Evolutionary conservation across 225 moss, liverwort and hornwort species (phyloP), one percentile per base, ranked within the genome.

Genomic region (Physcomitrellopsis africana): DNA sequence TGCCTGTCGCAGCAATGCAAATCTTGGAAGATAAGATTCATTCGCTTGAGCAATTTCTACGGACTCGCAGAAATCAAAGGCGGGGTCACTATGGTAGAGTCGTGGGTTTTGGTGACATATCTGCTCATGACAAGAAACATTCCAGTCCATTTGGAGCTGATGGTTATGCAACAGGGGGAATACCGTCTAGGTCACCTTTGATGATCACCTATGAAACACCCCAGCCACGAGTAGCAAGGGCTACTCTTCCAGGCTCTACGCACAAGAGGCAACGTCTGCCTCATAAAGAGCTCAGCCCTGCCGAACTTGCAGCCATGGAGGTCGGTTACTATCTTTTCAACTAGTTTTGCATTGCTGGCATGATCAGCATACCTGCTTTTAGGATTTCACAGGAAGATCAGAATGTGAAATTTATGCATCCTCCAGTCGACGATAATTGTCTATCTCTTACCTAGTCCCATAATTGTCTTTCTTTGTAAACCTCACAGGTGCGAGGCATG

Each of bases 281-380:
- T 12, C 87, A 89, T 80, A 83, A 75, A 41, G 83, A 86, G 73
- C 86, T 81, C 15, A 93, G 90, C 75, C 82, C 89, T 22, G 85
- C 88, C 7, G 99, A 99, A 72, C 84, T 99, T 65, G 93, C 95
- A 51, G 99, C 95, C 18, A 95, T 95, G 99, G 95, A 99, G 93
- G 97, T 99, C 49, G 78, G 73, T 9, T 49, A 20, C 46, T 2
- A 29, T 45, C 52, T 27, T 11, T 19, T 45, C 20, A 60, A 46
- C 55, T 55, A 13, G 29, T 1, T 70, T 80, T 53, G 0, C 12
- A 11, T 41, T 74, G 2, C 7, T 12, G 53, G n/a, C n/a, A 32
- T 20, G 52, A 32, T n/a, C 17, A 70, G 52, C 32, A 68, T 7
- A 0, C 16, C 9, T 63, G 44, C 16, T 41, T 16, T 41, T 10